Evolutionary conservation across 768 basidiomycete species (phyloP).

Genomic region (Mycena albidolilacea): DNA sequence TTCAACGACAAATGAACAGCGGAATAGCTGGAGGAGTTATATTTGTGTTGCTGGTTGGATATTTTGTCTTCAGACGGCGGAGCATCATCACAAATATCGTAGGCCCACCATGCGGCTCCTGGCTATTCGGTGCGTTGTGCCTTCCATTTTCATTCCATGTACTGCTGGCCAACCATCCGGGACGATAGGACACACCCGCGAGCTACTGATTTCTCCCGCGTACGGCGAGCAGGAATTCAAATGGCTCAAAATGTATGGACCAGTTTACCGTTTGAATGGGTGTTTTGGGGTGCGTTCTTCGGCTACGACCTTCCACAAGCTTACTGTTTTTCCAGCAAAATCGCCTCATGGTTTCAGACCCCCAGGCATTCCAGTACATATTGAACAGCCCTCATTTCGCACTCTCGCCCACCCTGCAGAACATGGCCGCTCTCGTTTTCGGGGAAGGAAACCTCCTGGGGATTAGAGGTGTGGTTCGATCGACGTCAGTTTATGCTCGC

Average conservation of each 20-base stretch:
- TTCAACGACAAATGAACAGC: not conserved
- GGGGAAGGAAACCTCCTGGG: not conserved
- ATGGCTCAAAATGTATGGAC: not conserved
- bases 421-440: not conserved
- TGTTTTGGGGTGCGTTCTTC: constrained; percentile 6
- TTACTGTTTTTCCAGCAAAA: not conserved
- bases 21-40: not conserved
- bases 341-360: not conserved
- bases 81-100: not conserved
- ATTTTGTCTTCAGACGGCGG: not conserved
- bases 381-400: not conserved
- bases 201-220: not conserved
- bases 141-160: not conserved
- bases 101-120: not conserved
- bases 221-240: constrained; percentile 5
- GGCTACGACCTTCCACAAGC: not conserved
- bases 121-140: not conserved
- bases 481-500: not conserved
- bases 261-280: not conserved
- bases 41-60: not conserved
- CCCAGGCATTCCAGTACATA: not conserved
- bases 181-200: not conserved
- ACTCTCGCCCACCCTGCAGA: not conserved
- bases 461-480: not conserved
- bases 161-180: not conserved